Evolutionary conservation across 441 rosid genomes (phyloP), one percentile per base, ranked within the genome.

Genomic region (Croton laevigatus): DNA sequence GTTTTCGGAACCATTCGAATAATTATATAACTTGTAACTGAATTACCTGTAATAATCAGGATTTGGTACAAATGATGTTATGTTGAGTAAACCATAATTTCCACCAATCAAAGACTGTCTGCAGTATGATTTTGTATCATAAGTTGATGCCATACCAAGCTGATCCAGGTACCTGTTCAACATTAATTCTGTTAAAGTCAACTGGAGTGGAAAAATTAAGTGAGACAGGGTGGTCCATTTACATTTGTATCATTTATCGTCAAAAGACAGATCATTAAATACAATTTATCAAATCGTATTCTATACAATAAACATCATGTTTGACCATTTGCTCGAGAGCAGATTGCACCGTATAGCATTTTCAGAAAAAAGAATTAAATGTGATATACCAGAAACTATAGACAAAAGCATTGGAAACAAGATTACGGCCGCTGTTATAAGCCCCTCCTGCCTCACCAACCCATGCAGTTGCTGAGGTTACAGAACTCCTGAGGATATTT

Each of bases 391-490:
- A 95, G 95, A 95, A 93, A 71, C 98, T 91, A 73, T 80, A 91
- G 42, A 91, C 96, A 49, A 95, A 95, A 2, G 99, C 91, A 80
- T 95, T 88, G 8, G 94, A 83, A 65, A 95, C 97, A 46, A 69
- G 89, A 70, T 89, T 83, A 46, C 52, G 84, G 42, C 99, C 98
- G 23, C 98, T 95, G 83, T 95, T 95, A 82, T 93, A 93, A 60
- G 97, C 99, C 32, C 99, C 98, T 77, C 99, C 99, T 32, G 99
- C 59, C 78, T 95, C 99, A 53, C 99, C 94, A 78, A 95, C 95
- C 99, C 98, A 91, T 20, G 95, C 90, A 52, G 55, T 78, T 27
- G 88, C 88, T n/a, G 84, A 76, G 49, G 91, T 83, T 80, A 76
- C 68, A 52, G 97, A 82, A 60, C 59, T 82, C 75, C 79, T 85